These are phyloP conservation scores for Malus asiatica DNA, from an alignment of 306 rosid species.

Conservation along the genomic window DNA sequence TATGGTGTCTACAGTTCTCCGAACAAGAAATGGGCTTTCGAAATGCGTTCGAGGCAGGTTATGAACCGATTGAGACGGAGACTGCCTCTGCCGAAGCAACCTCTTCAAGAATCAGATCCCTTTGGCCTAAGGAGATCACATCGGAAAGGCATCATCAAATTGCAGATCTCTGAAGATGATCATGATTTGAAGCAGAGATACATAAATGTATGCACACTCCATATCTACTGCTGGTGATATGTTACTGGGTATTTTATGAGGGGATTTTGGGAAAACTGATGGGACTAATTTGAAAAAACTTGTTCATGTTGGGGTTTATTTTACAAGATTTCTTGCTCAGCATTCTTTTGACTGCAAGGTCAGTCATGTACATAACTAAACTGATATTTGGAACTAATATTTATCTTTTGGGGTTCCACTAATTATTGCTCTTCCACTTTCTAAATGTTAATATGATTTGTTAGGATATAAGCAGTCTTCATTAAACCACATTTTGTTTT, in stretches of 20 bases:
- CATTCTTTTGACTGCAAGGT: conserved; percentile 20
- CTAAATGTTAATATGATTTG: not conserved
- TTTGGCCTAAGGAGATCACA: not conserved
- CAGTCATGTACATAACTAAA: conserved; percentile 9
- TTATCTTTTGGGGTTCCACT: not conserved
- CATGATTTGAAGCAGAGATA: not conserved
- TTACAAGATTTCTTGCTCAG: not conserved
- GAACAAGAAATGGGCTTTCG: not conserved
- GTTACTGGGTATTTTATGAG: not conserved
- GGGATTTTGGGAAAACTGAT: conserved; percentile 3
- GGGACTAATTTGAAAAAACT: not conserved
- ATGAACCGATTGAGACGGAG: not conserved
- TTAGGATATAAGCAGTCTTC: not conserved
- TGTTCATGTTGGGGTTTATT: not conserved
- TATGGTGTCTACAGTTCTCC: not conserved
- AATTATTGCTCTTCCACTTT: not conserved
- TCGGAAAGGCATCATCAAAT: not conserved
- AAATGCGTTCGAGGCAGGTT: not conserved
- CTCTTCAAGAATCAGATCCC: not conserved
- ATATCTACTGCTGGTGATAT: not conserved
- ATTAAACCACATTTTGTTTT: not conserved
- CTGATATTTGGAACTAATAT: not conserved
- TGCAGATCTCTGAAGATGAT: conserved; percentile 7
- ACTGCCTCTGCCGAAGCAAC: not conserved
- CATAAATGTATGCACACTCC: not conserved